Conservation (phyloP, 768 basidiomycete genomes). For the Ephemerocybe angulata region DNA sequence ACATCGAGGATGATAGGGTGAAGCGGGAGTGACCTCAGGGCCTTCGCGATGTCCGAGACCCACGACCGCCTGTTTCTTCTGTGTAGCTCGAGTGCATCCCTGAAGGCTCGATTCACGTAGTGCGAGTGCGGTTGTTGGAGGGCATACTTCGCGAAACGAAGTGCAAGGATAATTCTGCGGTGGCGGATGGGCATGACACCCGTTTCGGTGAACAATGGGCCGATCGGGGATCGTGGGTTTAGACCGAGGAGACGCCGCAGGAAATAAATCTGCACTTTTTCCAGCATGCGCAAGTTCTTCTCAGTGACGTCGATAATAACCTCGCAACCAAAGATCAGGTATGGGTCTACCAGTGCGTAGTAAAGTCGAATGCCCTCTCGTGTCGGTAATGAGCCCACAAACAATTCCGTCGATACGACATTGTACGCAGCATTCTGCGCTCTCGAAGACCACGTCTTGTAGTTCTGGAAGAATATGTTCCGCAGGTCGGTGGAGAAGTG, state of each 20-base stretch:
- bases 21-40: background rate
- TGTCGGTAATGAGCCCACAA: too few species aligned
- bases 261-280: slow-evolving; percentile 17
- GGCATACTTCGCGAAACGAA: too few species aligned
- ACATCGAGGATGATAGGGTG: background rate
- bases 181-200: slow-evolving; percentile 19
- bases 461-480: too few species aligned
- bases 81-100: slow-evolving; percentile 1
- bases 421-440: background rate
- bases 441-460: too few species aligned
- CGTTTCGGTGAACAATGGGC: slow-evolving; percentile 23
- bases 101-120: background rate
- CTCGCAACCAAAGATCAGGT: too few species aligned
- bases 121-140: slow-evolving; percentile 1
- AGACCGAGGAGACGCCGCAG: slow-evolving; percentile 21
- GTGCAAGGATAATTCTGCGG: slow-evolving; percentile 13
- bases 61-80: background rate
- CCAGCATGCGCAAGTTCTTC: slow-evolving; percentile 5
- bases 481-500: too few species aligned
- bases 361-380: too few species aligned
- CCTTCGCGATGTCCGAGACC: background rate
- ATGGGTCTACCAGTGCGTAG: too few species aligned
- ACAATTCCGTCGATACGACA: background rate
- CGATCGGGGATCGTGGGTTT: slow-evolving; percentile 10
- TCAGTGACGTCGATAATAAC: slow-evolving; percentile 1